phyloP scores from a whole-genome alignment of 768 basidiomycete genomes.

The Coprinellus aureogranulatus region DNA sequence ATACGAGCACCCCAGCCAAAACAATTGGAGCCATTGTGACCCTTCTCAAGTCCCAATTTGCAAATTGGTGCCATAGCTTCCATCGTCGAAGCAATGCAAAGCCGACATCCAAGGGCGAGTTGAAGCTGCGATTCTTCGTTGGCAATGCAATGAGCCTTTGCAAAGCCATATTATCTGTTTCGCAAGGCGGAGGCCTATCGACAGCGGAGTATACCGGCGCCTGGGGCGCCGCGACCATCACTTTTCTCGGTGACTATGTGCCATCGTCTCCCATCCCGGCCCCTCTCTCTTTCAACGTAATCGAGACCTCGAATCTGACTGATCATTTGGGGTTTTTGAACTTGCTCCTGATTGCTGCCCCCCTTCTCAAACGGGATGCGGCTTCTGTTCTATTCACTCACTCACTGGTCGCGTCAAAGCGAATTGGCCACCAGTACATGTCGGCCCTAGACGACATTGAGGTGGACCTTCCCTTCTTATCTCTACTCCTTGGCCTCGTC shows the following conservation, averaged over 20 bases:
- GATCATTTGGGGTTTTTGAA: slow-evolving; percentile 52
- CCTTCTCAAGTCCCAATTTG: slow-evolving; percentile 33
- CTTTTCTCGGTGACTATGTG: slow-evolving; percentile 31
- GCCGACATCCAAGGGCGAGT: background rate
- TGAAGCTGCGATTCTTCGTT: slow-evolving; percentile 38
- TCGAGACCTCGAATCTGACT: slow-evolving; percentile 50
- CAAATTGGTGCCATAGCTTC: slow-evolving; percentile 30
- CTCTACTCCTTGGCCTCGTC: background rate
- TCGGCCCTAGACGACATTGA: slow-evolving; percentile 7
- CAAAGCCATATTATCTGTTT: slow-evolving; percentile 29
- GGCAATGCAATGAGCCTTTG: slow-evolving; percentile 41
- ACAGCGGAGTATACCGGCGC: slow-evolving; percentile 29
- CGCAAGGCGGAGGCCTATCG: slow-evolving; percentile 14
- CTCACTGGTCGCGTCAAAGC: slow-evolving; percentile 28
- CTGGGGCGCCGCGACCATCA: slow-evolving; percentile 34
- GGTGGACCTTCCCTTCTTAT: slow-evolving; percentile 14
- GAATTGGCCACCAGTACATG: background rate
- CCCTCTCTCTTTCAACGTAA: slow-evolving; percentile 40
- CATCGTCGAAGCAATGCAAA: slow-evolving; percentile 10
- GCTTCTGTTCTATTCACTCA: slow-evolving; percentile 41
- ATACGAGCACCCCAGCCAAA: slow-evolving; percentile 5
- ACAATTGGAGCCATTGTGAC: slow-evolving; percentile 24
- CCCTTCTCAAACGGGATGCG: slow-evolving; percentile 31
- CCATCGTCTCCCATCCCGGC: slow-evolving; percentile 14
- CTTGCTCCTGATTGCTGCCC: slow-evolving; percentile 34